Conservation (phyloP, 345 rosid genomes). For the Eutrema yunnanense region DNA sequence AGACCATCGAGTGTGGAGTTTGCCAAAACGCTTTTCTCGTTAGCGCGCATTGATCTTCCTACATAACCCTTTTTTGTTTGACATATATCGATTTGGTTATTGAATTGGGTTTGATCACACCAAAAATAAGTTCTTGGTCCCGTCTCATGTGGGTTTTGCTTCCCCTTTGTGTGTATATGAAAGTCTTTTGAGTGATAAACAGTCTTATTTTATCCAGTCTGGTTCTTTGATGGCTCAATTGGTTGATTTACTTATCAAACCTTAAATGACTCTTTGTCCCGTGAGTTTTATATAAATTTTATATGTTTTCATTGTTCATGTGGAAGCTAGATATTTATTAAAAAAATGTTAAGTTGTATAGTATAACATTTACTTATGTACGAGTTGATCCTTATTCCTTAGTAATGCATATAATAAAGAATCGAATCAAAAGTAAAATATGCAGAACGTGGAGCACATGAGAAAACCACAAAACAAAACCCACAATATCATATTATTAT, state of each 20-base stretch:
- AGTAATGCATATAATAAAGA: background rate
- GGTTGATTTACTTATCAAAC: slow-evolving; percentile 12
- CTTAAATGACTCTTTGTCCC: background rate
- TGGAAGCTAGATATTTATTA: background rate
- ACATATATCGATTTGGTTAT: slow-evolving; percentile 13
- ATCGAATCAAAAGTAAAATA: too few species aligned
- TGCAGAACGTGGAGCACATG: background rate
- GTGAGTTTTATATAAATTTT: background rate
- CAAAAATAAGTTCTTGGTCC: slow-evolving; percentile 12
- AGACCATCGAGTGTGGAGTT: slow-evolving; percentile 98
- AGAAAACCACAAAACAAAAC: background rate
- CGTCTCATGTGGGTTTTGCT: slow-evolving; percentile 7
- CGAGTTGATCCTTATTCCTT: background rate
- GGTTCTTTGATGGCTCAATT: background rate
- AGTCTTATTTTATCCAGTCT: background rate
- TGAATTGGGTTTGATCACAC: slow-evolving; percentile 14
- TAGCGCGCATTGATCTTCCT: slow-evolving; percentile 58
- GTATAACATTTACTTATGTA: background rate
- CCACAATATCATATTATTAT: too few species aligned
- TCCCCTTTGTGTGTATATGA: slow-evolving; percentile 25
- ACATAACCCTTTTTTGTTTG: background rate
- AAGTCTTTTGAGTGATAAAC: slow-evolving; percentile 18
- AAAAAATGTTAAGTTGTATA: background rate
- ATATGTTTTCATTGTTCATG: background rate
- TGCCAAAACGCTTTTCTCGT: slow-evolving; percentile 97